phyloP scores from a whole-genome alignment of 192 early-diverging fungal genomes.

The Funneliformis geosporum region DNA sequence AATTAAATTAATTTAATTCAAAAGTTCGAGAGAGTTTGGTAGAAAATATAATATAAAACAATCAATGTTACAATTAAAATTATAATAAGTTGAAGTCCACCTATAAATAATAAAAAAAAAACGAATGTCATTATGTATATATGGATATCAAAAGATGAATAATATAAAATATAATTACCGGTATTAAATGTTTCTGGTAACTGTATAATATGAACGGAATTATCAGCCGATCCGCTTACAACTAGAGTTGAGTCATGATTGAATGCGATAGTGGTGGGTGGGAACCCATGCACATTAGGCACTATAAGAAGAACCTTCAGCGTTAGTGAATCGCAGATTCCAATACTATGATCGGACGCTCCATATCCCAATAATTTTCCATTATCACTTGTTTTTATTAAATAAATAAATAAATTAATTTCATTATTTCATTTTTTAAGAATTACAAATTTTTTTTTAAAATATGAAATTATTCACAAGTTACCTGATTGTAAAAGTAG shows the following conservation, averaged over 20 bases:
- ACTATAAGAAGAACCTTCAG: slow-evolving; percentile 63
- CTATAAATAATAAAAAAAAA: neutral
- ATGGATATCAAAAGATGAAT: neutral
- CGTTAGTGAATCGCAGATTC: slow-evolving; percentile 60
- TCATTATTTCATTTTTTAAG: neutral
- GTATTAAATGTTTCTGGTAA: slow-evolving; percentile 56
- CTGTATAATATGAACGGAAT: slow-evolving; percentile 59
- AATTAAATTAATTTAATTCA: too few species aligned
- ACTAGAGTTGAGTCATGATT: slow-evolving; percentile 63
- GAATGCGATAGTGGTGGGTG: slow-evolving; percentile 77
- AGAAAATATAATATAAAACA: neutral
- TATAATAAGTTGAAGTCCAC: neutral
- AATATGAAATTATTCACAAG: neutral
- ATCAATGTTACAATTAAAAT: neutral
- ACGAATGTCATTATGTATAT: neutral
- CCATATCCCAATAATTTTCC: slow-evolving; percentile 75
- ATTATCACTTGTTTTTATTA: slow-evolving; percentile 56
- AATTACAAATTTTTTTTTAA: too few species aligned
- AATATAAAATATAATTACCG: slow-evolving; percentile 33
- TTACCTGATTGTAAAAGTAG: slow-evolving; percentile 67
- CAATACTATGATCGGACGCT: slow-evolving; percentile 70
- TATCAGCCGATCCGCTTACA: slow-evolving; percentile 83
- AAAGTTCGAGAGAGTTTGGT: neutral
- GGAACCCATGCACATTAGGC: slow-evolving; percentile 74
- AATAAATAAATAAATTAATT: neutral